Base-by-base conservation (phyloP, 2,329 filamentous ascomycete species). In the Pestalotiopsis sp. region DNA sequence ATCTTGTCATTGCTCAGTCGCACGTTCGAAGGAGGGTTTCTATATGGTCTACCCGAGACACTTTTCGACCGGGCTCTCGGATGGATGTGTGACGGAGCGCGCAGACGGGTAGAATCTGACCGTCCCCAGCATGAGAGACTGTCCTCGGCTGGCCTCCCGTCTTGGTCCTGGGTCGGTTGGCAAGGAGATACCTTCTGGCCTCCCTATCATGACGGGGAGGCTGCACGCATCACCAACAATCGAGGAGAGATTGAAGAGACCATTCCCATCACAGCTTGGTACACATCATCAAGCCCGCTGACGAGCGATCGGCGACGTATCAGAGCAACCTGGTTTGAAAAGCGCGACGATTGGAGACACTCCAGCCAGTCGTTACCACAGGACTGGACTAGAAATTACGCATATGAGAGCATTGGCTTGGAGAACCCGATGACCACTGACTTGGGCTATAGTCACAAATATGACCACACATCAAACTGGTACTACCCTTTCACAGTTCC, bases 151-250 rank as follows among this genome's bases (percentile, higher is more conserved):
- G 17, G 20, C 14, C 12, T 57, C 5, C 66, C 66, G 2, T 67
- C 66, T 6, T 67, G 66, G 66, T 27, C 66, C 9, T 58, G 66
- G 59, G 12, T 67, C 11, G 41, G 41, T 3, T 67, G 66, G 59
- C 27, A 63, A 23, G 31, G 60, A 7, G 6, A n/a, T 52, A 9
- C 45, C 45, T 3, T n/a, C 17, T n/a, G n/a, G 45, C 14, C 45
- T 9, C 38, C 17, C 17, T 7, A 17, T 38, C n/a, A 23, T 4
- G 17, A 13, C 4, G 12, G 17, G 1, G 4, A 23, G 4, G 17
- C 13, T 20, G n/a, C 38, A 49, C 11, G n/a, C 7, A 27, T 23
- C 17, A 56, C 23, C 17, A 27, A 65, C 17, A 9, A 49, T 1
- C 23, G 17, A 56, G 39, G 17, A 7, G 17, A 11, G 3, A 11